Conservation (phyloP, 2,329 filamentous ascomycete genomes). For the Neodidymelliopsis sp. region DNA sequence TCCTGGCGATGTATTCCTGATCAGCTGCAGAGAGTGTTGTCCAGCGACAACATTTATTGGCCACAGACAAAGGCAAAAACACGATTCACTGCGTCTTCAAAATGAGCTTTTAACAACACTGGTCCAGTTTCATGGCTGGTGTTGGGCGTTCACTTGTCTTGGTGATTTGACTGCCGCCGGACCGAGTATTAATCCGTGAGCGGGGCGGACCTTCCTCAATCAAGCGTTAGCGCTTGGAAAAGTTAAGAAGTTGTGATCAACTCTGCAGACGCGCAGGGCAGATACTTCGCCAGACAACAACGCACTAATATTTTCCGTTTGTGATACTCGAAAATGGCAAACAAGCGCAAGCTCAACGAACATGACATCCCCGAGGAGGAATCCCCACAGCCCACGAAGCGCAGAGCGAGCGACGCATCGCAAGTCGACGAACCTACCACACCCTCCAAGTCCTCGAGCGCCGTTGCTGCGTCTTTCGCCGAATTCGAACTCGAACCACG, state of each 20-base stretch:
- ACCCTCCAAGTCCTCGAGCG: slow-evolving; percentile 19
- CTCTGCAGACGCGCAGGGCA: slow-evolving; percentile 12
- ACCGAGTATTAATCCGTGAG: slow-evolving; percentile 19
- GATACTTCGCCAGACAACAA: slow-evolving; percentile 9
- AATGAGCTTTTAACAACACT: too few relatives aligned
- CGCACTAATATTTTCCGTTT: background rate
- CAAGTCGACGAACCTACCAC: slow-evolving; percentile 28
- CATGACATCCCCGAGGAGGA: slow-evolving; percentile 54
- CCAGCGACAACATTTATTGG: too few relatives aligned
- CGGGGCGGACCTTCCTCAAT: slow-evolving; percentile 16
- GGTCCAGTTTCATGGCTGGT: too few relatives aligned
- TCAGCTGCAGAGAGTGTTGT: too few relatives aligned
- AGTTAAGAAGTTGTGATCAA: slow-evolving; percentile 27
- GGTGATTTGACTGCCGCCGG: background rate
- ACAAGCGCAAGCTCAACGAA: slow-evolving; percentile 61
- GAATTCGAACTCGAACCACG: slow-evolving; percentile 83
- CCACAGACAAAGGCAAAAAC: too few relatives aligned
- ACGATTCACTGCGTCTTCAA: too few relatives aligned
- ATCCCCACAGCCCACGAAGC: slow-evolving; percentile 22
- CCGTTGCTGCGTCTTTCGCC: slow-evolving; percentile 66
- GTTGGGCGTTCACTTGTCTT: too few relatives aligned
- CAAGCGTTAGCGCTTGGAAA: slow-evolving; percentile 27
- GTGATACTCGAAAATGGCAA: slow-evolving; percentile 14
- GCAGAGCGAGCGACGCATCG: slow-evolving; percentile 33
- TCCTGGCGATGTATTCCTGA: too few relatives aligned